These are phyloP conservation scores for Hirsutella minnesotensis DNA, from an alignment of 2,329 filamentous ascomycete species.

Conservation along the genomic window DNA sequence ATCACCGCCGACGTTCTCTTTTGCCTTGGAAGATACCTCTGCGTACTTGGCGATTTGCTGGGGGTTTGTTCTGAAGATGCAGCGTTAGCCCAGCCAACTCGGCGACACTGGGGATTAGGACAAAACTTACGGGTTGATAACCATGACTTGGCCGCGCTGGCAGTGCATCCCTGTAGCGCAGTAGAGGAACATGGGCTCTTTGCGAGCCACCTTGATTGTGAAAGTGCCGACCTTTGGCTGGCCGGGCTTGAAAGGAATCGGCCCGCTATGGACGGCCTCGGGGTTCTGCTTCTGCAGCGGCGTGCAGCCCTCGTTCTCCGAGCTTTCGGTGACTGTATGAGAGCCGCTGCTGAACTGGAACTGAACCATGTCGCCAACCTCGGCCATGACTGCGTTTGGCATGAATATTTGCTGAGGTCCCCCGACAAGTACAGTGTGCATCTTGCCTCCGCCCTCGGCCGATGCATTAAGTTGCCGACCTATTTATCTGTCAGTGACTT, in stretches of 20 bases:
- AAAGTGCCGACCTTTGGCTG: constrained; percentile 30
- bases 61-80: not conserved
- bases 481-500: no score
- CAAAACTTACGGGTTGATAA: constrained; percentile 32
- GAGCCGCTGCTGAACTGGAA: constrained; percentile 32
- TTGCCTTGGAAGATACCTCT: constrained; percentile 4
- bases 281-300: constrained; percentile 22
- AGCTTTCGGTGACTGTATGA: constrained; percentile 30
- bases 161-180: constrained; percentile 37
- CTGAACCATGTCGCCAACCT: constrained; percentile 24
- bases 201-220: constrained; percentile 30
- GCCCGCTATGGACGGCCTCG: constrained; percentile 25
- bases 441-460: no score
- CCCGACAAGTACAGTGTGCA: not conserved
- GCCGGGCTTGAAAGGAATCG: constrained; percentile 24
- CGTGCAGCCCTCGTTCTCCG: constrained; percentile 21
- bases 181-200: constrained; percentile 36
- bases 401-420: constrained; percentile 16
- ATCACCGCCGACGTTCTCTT: constrained; percentile 10
- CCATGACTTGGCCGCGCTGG: constrained; percentile 35
- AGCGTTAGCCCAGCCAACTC: no score
- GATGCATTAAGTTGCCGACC: no score
- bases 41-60: constrained; percentile 3
- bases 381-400: constrained; percentile 21
- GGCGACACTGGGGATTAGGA: no score